Evolutionary conservation across 2,329 filamentous ascomycete genomes (phyloP).

Genomic region (Colletotrichum sp.): DNA sequence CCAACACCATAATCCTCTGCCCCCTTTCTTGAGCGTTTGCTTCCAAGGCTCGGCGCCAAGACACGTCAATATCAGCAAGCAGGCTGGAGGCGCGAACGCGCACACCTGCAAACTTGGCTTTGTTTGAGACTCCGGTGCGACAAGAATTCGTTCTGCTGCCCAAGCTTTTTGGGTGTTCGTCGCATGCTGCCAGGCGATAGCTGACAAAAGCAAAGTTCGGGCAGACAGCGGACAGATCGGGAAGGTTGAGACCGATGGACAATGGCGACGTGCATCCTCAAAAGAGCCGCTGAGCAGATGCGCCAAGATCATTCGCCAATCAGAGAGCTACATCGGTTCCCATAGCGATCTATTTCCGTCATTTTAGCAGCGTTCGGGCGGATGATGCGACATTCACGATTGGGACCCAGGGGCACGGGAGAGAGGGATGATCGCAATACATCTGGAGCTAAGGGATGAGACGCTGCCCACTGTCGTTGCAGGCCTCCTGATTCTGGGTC

Average conservation of each 20-base stretch:
- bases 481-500: neutral
- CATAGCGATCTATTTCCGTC: neutral
- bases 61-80: neutral
- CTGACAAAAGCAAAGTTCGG: neutral
- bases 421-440: neutral
- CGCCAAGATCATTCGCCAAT: neutral
- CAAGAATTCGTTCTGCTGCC: neutral
- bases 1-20: neutral
- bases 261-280: neutral
- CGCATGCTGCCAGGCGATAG: neutral
- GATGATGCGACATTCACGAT: neutral
- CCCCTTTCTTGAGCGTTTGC: neutral
- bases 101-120: neutral
- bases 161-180: neutral
- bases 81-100: neutral
- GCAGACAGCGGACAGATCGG: neutral
- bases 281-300: neutral
- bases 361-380: neutral
- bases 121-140: neutral
- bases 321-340: neutral
- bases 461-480: neutral
- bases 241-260: neutral
- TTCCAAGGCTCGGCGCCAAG: constrained; percentile 11
- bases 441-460: neutral
- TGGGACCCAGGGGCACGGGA: neutral